Evolutionary conservation across 1,139 yeast species (phyloP), one percentile per base, ranked within the genome.

Genomic region (Saccharomyces hybrid): DNA sequence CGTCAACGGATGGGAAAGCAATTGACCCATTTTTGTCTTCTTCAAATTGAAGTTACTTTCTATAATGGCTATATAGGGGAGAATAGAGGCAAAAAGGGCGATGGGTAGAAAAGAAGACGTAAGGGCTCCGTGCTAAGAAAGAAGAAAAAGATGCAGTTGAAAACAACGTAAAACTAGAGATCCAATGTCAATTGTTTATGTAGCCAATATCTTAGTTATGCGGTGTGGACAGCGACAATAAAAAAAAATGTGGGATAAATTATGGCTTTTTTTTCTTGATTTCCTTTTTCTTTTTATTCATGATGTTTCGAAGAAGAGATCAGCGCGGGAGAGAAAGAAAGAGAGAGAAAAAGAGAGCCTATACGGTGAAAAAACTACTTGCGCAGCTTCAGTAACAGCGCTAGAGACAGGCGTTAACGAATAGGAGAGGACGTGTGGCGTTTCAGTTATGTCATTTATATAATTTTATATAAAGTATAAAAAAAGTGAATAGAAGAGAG

Each of bases 1-100:
- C 59, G 85, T 85, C 47, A 84, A 77, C 4, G 93, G 91, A 63
- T 84, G 89, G 44, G 93, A 85, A 56, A 85, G 73, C 58, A 85
- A 69, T 64, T 85, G 90, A 2, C 95, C 95, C 95, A 86, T 85
- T 46, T 32, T 48, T 38, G 29, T 50, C 20, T 46, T 48, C 27
- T 31, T 50, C 6, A 16, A 28, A 20, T 38, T 47, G 34, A 6
- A 27, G 32, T n/a, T 26, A n/a, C 31, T 50, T 27, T 38, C 14
- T 48, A 9, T 8, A 32, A 20, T 26, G 38, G 29, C 28, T 38
- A 51, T 14, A 50, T 20, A 44, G 14, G 48, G 29, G 46, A n/a
- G 46, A 13, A 14, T 20, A 51, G 25, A 34, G 44, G 44, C 44
- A 38, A 20, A 38, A 38, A 23, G 27, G 27, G 27, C 26, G 49